Percentiles rank a stretch among this genome's conserved stretches.
Conservation (phyloP, 2,329 filamentous ascomycete species). For the Raffaelea ambrosiae region DNA sequence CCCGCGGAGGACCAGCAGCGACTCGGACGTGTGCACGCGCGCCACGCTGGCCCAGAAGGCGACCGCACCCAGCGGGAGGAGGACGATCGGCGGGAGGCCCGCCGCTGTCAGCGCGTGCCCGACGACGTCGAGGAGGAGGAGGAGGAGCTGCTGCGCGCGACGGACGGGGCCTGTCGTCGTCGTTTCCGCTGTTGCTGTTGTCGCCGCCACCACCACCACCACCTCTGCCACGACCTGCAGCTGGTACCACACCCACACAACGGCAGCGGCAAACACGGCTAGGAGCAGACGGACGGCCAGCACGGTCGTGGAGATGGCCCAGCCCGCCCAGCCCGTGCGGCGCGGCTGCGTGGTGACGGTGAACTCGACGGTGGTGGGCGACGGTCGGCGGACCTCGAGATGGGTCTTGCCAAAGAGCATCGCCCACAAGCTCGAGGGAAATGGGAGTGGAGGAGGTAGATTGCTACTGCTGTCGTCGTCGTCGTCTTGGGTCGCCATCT, state of each 20-base stretch:
- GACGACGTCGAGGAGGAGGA: background rate
- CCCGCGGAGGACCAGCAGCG: conserved; percentile 77
- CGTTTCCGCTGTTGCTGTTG: too few relatives aligned
- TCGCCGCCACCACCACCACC: too few relatives aligned
- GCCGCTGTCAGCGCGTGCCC: conserved; percentile 17
- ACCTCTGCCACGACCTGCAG: too few relatives aligned
- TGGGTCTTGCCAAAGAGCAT: conserved; percentile 57
- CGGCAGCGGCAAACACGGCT: conserved; percentile 34
- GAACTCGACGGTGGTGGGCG: conserved; percentile 85
- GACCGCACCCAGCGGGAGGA: conserved; percentile 26
- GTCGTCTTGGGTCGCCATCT: too few relatives aligned
- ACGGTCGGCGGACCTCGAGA: conserved; percentile 58
- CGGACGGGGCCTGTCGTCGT: background rate
- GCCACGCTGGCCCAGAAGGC: conserved; percentile 36
- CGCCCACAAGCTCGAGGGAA: conserved; percentile 6
- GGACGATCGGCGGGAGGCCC: conserved; percentile 25
- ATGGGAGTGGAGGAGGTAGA: background rate
- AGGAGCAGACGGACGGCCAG: conserved; percentile 33
- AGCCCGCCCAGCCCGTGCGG: conserved; percentile 11
- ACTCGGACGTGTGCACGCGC: conserved; percentile 59
- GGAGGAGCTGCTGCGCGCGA: too few relatives aligned
- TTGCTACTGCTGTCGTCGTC: too few relatives aligned
- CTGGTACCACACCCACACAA: conserved; percentile 37
- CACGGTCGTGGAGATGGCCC: conserved; percentile 34
- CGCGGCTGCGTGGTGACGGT: conserved; percentile 73